Evolutionary conservation across 1,284 basidiomycete genomes (phyloP), one percentile per base, ranked within the genome.

Genomic region (Agroathelia rolfsii): DNA sequence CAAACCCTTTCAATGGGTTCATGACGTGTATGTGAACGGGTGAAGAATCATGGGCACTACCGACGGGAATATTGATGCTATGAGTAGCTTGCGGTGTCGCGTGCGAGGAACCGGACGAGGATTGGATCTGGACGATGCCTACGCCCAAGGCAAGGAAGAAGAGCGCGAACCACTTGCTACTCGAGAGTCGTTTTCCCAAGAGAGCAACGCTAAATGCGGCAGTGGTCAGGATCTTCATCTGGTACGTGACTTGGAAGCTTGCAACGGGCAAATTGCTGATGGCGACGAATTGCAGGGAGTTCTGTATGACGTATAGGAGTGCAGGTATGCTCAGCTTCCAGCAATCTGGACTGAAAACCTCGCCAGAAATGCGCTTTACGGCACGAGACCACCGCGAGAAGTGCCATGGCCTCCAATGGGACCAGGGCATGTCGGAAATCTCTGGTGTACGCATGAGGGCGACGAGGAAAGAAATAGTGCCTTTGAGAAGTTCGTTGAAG

Each of bases 241-340:
- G 87, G 56, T 92, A 92, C 17, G 81, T 83, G 42, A 92, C 85
- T 49, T 88, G 85, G 61, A 94, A 95, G 3, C 88, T 88, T 8
- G 90, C 87, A 28, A 88, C 88, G 38, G 88, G 85, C 35, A 95
- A 71, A 59, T 95, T 92, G 34, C 76, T 75, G 21, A 89, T 84
- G 16, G 93, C 93, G 36, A 94, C 84, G 57, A 90, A 96, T 57
- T 95, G 93, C 14, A 96, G 73, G 45, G 88, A 86, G 61, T 96
- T 95, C 58, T 96, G 92, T 32, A 94, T 71, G 44, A 94, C 89
- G 47, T 97, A 98, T 45, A 97, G 82, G 38, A 96, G 72, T 7
- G 94, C 94, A 7, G 94, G 94, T 41, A 97, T 92, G 16, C 88
- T 89, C 12, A 97, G 74, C 57, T 95, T 96, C 88, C 90, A 95